Conservation (phyloP, 75 land plant genomes). For the Sequoia sempervirens region DNA sequence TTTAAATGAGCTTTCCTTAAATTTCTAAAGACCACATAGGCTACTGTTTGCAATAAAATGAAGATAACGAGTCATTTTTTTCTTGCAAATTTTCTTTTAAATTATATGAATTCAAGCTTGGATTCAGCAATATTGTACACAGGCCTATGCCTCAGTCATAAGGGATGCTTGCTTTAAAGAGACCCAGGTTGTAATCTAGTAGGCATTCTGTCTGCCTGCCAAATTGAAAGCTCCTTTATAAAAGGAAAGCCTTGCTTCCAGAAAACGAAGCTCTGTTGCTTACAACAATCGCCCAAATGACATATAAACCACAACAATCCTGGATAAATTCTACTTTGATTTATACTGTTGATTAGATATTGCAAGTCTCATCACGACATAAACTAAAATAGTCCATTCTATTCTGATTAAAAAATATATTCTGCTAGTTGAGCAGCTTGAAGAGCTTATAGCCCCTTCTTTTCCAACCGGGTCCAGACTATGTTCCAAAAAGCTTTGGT, state of each 20-base stretch:
- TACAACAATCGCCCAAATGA: not conserved
- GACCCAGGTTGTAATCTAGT: not conserved
- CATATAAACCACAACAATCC: not conserved
- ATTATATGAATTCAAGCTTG: not conserved
- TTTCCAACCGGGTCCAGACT: not conserved
- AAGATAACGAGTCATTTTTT: not conserved
- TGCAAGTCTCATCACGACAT: not conserved
- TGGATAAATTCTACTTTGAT: not conserved
- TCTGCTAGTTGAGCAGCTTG: not conserved
- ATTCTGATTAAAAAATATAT: not conserved
- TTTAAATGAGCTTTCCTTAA: not conserved
- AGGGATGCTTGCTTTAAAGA: not conserved
- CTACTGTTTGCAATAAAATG: not conserved
- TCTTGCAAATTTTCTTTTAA: not conserved
- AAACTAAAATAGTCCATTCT: not conserved
- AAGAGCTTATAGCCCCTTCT: not conserved
- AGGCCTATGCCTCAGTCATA: not conserved
- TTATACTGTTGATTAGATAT: not conserved
- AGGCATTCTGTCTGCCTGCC: not conserved
- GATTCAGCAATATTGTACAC: not conserved
- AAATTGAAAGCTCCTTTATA: not conserved
- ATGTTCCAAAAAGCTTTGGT: not conserved
- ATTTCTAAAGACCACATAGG: not conserved
- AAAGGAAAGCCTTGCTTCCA: not conserved
- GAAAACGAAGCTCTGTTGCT: not conserved